These are phyloP conservation scores for Ogataea nonfermentans DNA, from an alignment of 805 yeast species.

Conservation along the genomic window DNA sequence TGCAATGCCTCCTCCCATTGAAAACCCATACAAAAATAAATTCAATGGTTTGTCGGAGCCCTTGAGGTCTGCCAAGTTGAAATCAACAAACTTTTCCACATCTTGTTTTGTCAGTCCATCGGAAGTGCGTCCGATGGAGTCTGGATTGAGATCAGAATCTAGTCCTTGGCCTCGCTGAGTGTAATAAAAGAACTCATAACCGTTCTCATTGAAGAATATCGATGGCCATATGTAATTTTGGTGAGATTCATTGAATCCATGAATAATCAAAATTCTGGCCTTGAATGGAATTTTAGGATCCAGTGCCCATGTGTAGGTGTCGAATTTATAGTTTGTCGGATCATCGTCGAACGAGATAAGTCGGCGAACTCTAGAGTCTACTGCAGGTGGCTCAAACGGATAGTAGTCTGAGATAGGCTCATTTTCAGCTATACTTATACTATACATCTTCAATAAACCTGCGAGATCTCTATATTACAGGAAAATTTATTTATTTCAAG, in stretches of 20 bases:
- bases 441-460: constrained; percentile 1
- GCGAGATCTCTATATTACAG: not conserved
- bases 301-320: constrained; percentile 23
- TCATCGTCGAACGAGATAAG: constrained; percentile 4
- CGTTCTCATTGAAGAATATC: constrained; percentile 48
- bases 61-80: constrained; percentile 37
- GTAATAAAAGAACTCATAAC: constrained; percentile 64
- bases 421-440: not conserved
- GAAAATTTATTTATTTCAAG: too few relatives aligned
- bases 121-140: constrained; percentile 53
- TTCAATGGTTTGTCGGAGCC: constrained; percentile 33
- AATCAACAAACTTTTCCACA: constrained; percentile 52
- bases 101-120: constrained; percentile 57
- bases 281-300: constrained; percentile 25
- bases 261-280: constrained; percentile 60
- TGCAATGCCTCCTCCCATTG: constrained; percentile 78
- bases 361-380: constrained; percentile 2
- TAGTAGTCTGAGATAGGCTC: constrained; percentile 5
- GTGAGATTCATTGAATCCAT: constrained; percentile 68
- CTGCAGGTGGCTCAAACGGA: constrained; percentile 3
- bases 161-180: constrained; percentile 74
- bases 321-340: constrained; percentile 11
- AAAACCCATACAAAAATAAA: constrained; percentile 60
- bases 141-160: constrained; percentile 50
- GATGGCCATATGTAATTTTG: constrained; percentile 48